Evolutionary conservation across 2,329 filamentous ascomycete genomes (phyloP), one percentile per base, ranked within the genome.

Genomic region (Sporothrix schenckii): DNA sequence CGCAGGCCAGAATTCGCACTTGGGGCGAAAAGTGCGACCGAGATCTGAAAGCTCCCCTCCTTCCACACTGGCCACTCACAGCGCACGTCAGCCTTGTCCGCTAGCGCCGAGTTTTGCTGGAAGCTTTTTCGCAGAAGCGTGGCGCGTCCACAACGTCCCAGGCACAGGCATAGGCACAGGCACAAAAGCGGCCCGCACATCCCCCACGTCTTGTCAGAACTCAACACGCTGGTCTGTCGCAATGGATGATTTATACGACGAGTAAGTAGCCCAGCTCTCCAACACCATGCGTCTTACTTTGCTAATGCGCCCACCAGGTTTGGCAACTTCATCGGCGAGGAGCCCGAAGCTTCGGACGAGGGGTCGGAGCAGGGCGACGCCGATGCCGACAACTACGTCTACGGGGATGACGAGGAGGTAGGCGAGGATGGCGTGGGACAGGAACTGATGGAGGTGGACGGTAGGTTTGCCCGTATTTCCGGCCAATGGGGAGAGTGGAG

Each of bases 281-380:
- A 9, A 13, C 5, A 50, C 4, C 73, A 83, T 74, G 63, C 72
- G 24, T 16, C 21, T 19, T 6, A 63, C 53, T 41, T 49, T 34
- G n/a, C 41, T 72, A 69, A 60, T 49, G 68, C 70, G 58, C 66
- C 66, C 52, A 47, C 56, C 75, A 96, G 93, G 85, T 98, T 98
- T 83, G 94, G 94, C 78, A 98, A 98, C 84, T 98, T 95, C 82
- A 97, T 98, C 79, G 95, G 95, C 78, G 95, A 97, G 81, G 92
- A 92, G 77, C 91, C 83, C 75, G 87, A 89, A 79, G 91, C 91
- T 80, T 95, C 92, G 70, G 94, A 97, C 78, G 91, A 92, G 78
- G 94, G 94, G 77, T 94, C 92, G 76, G 89, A 93, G 78, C 88
- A 88, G 77, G 89, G 90, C 79, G 88, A 73, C 34, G 70, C 89